Conservation (phyloP, 2,329 filamentous ascomycete genomes). For the Parastagonospora avenae region DNA sequence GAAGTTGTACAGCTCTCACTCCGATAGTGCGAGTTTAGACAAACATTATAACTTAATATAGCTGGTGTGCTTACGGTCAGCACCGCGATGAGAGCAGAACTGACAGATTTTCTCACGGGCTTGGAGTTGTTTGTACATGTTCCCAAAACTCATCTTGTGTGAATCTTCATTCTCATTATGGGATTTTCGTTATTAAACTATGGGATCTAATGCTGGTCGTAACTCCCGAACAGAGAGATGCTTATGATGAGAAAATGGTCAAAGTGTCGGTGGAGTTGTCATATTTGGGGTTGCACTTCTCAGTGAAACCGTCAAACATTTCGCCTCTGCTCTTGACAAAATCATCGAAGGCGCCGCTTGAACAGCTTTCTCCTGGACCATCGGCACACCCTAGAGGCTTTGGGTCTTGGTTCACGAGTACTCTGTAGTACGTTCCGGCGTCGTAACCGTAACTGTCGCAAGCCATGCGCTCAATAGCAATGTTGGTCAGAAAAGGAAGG, state of each 20-base stretch:
- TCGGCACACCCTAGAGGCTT: slow-evolving; percentile 57
- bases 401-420: slow-evolving; percentile 58
- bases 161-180: too few species aligned
- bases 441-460: slow-evolving; percentile 64
- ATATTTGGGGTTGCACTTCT: slow-evolving; percentile 51
- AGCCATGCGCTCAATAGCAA: slow-evolving; percentile 68
- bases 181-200: too few species aligned
- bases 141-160: too few species aligned
- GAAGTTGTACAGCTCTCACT: too few species aligned
- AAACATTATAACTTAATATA: too few species aligned
- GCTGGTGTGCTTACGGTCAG: too few species aligned
- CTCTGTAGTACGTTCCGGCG: slow-evolving; percentile 57
- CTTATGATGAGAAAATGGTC: slow-evolving; percentile 15
- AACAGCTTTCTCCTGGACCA: slow-evolving; percentile 59
- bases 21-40: too few species aligned
- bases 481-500: slow-evolving; percentile 68
- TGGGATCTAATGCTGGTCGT: too few species aligned
- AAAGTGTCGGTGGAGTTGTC: slow-evolving; percentile 51
- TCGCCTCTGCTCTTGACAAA: slow-evolving; percentile 52
- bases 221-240: not conserved
- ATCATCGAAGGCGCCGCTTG: slow-evolving; percentile 48
- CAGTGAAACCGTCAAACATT: slow-evolving; percentile 51
- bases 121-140: too few species aligned
- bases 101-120: too few species aligned
- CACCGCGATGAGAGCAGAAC: too few species aligned